Base-by-base conservation (phyloP, 352 stramenopile genomes). In the Globisporangium abappressorium region DNA sequence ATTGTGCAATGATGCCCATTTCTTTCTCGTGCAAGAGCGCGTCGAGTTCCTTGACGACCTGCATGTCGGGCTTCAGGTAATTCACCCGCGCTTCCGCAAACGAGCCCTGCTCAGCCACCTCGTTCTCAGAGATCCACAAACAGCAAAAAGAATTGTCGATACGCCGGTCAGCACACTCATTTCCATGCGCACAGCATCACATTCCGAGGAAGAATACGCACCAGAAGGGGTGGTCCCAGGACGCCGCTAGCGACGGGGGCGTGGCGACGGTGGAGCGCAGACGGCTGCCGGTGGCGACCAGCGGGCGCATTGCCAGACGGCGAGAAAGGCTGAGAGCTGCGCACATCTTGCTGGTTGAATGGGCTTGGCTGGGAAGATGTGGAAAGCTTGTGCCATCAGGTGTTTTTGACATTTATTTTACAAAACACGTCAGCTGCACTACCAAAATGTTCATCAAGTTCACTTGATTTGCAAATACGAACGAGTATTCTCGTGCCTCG, bases 1-100 rank as follows among this genome's bases (percentile, higher is more conserved):
- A 99, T 64, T 99, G 97, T n/a, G 96, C 96, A 26, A 99, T 95
- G 67, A 99, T 95, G 57, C 96, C 95, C 79, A 98, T 97, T 64
- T 98, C 98, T 66, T 97, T 95, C 33, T 89, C 77, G 51, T 95
- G 75, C 20, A 99, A 77, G 59, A 92, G 73, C 66, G 84, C 80
- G 36, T 98, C 82, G 4, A 99, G 74, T 36, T 93, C 78, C 62
- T 90, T 80, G 18, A 99, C 96, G 15, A 92, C 74, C 11, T 95
- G 73, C 75, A 82, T 76, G 69, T 97, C 87, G 18, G 91, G 91
- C 70, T 91, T 72, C 14, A 97, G 73, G 73, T 95, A 97, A 28
- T 88, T 90, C 49, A 89, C 91, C 24, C 24, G 24, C 24, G 24
- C 24, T 26, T 26, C 24, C 24, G 24, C 24, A 26, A 26, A 26